A percentile compares a stretch with the other conserved stretches of the same genome.
Evolutionary conservation across 441 rosid genomes (phyloP).

Genomic region (Corymbia citriodora): DNA sequence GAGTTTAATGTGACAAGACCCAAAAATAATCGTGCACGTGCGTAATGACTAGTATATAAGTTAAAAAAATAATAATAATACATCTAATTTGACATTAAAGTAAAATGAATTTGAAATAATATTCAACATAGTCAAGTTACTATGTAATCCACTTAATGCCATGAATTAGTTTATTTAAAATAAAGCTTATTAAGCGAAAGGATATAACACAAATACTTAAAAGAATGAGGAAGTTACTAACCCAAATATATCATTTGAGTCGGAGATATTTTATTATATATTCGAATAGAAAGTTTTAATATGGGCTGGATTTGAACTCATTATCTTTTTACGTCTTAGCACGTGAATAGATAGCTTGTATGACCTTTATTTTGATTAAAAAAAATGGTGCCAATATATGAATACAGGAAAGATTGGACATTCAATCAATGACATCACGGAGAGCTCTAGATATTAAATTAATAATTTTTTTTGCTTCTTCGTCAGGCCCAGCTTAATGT

Average conservation of each 20-base stretch:
- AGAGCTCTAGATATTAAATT: neutral
- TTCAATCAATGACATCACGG: neutral
- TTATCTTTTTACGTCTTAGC: neutral
- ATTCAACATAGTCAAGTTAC: neutral
- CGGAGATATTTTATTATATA: neutral
- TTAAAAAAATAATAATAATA: neutral
- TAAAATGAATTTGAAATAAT: neutral
- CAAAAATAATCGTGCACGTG: rapidly evolving
- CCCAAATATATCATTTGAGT: neutral
- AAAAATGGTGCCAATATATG: neutral
- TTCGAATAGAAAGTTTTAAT: neutral
- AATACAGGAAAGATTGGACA: neutral
- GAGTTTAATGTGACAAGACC: neutral
- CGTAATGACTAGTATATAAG: neutral
- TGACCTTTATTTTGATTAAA: neutral
- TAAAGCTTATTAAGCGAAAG: neutral
- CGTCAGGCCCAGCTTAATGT: neutral
- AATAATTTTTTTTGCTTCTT: neutral
- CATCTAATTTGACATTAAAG: neutral
- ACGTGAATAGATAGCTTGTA: neutral
- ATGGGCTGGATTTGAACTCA: neutral
- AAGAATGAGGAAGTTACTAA: neutral
- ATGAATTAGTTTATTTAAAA: neutral
- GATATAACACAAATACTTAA: neutral
- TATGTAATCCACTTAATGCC: neutral